phyloP scores from a whole-genome alignment of 2,329 filamentous ascomycete species.

The Lasiodiplodia citricola region DNA sequence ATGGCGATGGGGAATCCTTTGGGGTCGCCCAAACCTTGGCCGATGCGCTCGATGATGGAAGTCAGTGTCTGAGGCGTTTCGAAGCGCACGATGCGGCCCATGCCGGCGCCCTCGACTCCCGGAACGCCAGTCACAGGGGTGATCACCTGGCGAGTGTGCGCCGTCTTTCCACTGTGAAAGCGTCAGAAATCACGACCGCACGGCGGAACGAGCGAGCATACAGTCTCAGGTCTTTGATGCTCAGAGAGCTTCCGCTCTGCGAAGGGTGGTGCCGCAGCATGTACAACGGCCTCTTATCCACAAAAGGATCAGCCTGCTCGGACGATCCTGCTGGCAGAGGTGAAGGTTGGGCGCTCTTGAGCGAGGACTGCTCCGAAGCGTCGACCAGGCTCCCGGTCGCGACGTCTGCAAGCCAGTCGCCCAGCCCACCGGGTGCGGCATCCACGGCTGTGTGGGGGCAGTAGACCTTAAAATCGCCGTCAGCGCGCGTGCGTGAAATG shows the following conservation, averaged over 20 bases:
- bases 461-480: constrained; percentile 65
- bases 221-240: constrained; percentile 16
- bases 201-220: constrained; percentile 10
- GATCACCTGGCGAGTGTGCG: constrained; percentile 61
- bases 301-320: constrained; percentile 30
- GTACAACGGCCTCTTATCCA: constrained; percentile 36
- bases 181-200: neutral
- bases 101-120: constrained; percentile 56
- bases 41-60: constrained; percentile 66
- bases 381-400: constrained; percentile 64
- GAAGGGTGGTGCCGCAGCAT: constrained; percentile 56
- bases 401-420: constrained; percentile 92
- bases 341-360: constrained; percentile 7
- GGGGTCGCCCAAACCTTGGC: constrained; percentile 68
- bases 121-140: constrained; percentile 47
- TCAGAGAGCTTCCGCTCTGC: constrained; percentile 36
- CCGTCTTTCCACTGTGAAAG: constrained; percentile 1
- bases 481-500: neutral
- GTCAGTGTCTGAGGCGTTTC: constrained; percentile 57
- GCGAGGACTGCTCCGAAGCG: constrained; percentile 29
- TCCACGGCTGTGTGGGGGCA: constrained; percentile 95
- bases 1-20: constrained; percentile 68
- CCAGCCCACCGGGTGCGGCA: constrained; percentile 81
- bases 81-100: constrained; percentile 66
- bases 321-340: constrained; percentile 1